A percentile compares a stretch with the other conserved stretches of the same genome.
phyloP scores from a whole-genome alignment of 2,329 filamentous ascomycete species.

The Colletotrichum navitas region DNA sequence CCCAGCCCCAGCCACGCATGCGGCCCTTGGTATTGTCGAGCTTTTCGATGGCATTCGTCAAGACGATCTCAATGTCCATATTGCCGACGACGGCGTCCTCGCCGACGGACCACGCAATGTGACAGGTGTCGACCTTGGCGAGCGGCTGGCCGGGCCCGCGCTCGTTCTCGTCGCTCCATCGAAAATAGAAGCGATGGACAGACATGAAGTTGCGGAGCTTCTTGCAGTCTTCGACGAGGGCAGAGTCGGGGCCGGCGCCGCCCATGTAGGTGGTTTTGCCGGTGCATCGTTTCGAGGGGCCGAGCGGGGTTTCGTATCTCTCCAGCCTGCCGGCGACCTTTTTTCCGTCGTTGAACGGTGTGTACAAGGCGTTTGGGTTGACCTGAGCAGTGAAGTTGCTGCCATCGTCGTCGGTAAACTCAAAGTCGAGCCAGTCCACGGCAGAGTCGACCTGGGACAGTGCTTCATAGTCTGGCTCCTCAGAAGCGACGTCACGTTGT shows the following conservation, averaged over 20 bases:
- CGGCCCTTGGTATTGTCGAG: conserved; percentile 21
- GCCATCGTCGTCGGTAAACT: conserved; percentile 2
- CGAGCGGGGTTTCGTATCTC: conserved; percentile 14
- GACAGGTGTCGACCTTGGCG: conserved; percentile 29
- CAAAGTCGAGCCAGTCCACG: conserved; percentile 13
- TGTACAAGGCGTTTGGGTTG: conserved; percentile 8
- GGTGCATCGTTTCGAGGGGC: conserved; percentile 31
- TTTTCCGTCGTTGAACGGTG: background rate
- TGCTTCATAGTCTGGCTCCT: background rate
- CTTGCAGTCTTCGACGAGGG: conserved; percentile 26
- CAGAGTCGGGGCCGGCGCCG: conserved; percentile 24
- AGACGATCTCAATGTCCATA: conserved; percentile 26
- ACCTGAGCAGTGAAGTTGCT: conserved; percentile 25
- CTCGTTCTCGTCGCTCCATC: conserved; percentile 3
- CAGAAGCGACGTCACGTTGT: background rate
- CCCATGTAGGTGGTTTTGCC: conserved; percentile 12
- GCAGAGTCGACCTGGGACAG: background rate
- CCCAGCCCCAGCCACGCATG: conserved; percentile 20
- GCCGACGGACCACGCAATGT: conserved; percentile 15
- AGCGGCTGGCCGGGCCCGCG: conserved; percentile 6
- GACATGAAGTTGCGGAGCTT: conserved; percentile 26
- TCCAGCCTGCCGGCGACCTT: conserved; percentile 2
- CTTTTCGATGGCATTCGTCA: conserved; percentile 11
- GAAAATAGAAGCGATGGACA: conserved; percentile 19
- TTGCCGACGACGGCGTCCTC: conserved; percentile 19